phyloP scores from a whole-genome alignment of 78 protist species.

The Carpediemonas membranifera region DNA sequence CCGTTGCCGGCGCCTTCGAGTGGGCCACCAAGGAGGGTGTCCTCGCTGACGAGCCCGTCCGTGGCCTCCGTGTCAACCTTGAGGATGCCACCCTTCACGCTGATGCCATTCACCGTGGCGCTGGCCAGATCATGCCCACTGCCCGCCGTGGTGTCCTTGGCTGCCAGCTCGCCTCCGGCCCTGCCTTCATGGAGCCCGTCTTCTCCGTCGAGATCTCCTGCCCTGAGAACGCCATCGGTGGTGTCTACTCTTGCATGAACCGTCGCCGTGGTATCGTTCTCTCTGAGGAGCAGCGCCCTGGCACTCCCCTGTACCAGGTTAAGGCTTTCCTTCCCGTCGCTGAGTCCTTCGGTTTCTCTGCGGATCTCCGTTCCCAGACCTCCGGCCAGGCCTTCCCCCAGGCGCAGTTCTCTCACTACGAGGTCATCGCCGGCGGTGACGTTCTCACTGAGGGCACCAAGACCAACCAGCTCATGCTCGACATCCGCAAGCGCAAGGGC shows the following conservation, averaged over 20 bases:
- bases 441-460: constrained; percentile 49
- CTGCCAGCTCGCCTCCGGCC: too few relatives aligned
- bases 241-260: constrained; percentile 75
- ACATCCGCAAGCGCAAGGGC: constrained; percentile 89
- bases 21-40: constrained; percentile 33
- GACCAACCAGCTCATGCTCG: constrained; percentile 35
- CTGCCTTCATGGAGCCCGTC: constrained; percentile 80
- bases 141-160: constrained; percentile 80
- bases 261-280: constrained; percentile 81
- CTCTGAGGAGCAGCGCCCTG: constrained; percentile 69
- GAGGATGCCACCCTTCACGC: constrained; percentile 45
- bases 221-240: constrained; percentile 75
- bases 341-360: constrained; percentile 97
- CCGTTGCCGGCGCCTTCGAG: constrained; percentile 37
- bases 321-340: constrained; percentile 89
- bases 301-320: constrained; percentile 72
- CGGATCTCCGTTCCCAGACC: constrained; percentile 88
- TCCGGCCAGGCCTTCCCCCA: constrained; percentile 99
- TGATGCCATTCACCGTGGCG: constrained; percentile 58
- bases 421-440: constrained; percentile 39
- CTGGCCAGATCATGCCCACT: constrained; percentile 69
- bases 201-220: constrained; percentile 76
- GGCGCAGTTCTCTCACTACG: constrained; percentile 93
- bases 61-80: constrained; percentile 36
- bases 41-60: constrained; percentile 49